Conservation (phyloP, 169 alveolate genomes). For the Plasmodium gaboni region DNA sequence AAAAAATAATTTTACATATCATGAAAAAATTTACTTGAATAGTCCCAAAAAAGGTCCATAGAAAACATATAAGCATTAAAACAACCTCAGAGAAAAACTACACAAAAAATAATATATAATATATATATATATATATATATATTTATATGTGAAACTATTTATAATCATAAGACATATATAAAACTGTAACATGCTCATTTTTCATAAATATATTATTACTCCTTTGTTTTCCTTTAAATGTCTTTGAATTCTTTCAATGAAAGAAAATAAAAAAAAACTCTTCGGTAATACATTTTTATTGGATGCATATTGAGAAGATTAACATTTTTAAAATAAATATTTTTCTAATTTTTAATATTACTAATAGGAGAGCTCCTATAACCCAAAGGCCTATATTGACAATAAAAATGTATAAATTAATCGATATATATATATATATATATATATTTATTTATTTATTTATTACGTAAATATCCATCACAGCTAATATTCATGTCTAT, state of each 20-base stretch:
- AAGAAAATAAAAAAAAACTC: slow-evolving; percentile 69
- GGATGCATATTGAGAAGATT: neutral
- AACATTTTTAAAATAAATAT: neutral
- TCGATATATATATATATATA: no score
- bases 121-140: no score
- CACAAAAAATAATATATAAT: neutral
- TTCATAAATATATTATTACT: neutral
- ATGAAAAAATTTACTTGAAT: slow-evolving; percentile 21
- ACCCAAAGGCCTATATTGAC: slow-evolving; percentile 46
- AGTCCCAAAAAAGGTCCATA: slow-evolving; percentile 75
- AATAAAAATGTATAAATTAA: neutral
- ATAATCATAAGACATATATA: no score
- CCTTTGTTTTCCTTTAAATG: slow-evolving; percentile 71
- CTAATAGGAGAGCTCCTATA: slow-evolving; percentile 66
- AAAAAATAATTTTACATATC: no score
- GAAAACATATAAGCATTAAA: slow-evolving; percentile 49
- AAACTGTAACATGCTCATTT: no score
- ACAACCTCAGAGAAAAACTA: slow-evolving; percentile 57
- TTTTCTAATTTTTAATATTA: slow-evolving; percentile 12
- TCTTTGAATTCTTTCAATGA: slow-evolving; percentile 51
- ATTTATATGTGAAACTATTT: slow-evolving; percentile 2
- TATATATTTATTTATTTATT: neutral
- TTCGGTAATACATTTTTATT: slow-evolving; percentile 9
- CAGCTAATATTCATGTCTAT: slow-evolving; percentile 34
- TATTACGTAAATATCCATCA: slow-evolving; percentile 70